Evolutionary conservation across 2,329 filamentous ascomycete genomes (phyloP), one percentile per base, ranked within the genome.

Genomic region (Tympanopsis confertula): DNA sequence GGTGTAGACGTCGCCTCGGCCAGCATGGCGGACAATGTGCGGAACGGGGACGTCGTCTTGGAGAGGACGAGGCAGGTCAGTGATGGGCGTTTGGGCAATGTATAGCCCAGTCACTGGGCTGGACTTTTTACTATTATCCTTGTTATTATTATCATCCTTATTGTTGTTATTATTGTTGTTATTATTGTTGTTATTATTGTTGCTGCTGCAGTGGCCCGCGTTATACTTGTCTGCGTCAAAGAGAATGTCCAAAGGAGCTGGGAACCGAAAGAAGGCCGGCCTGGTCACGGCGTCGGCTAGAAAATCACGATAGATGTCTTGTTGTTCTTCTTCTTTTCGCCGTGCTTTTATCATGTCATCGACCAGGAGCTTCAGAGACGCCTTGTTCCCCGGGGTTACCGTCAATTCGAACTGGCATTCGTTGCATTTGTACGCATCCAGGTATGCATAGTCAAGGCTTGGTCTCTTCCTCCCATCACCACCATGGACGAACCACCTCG

Each of bases 1-100:
- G 48, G 71, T 74, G 54, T 96, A 95, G n/a, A 95, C 60, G 54
- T 95, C 88, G 3, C 86, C 86, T 46, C 73, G 82, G 0, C 84
- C 84, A 2, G 74, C 69, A 5, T 62, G 53, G 3, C 51, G 55
- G 3, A 94, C 75, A 3, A 88, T 50, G 1, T 65, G 53, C 0
- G 87, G 88, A 0, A 70, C 69, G 0, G 81, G 79, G 0, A 94
- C 55, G 47, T 93, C 85, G 3, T 65, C 52, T 39, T 66, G 70
- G 1, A 94, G 58, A 1, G 57, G 44, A 0, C 47, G 37, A 0
- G 89, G 87, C 0, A 96, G 69, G 39, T 82, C 71, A 3, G 66
- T 51, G 2, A 95, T 66, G 20, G 81, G 68, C 13, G 79, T 82
- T 59, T 96, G 91, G 0, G 89, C 88, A 38, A 96, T 78, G 55